Conservation (phyloP, 2,329 filamentous ascomycete species). For the Phialemoniopsis sp. region DNA sequence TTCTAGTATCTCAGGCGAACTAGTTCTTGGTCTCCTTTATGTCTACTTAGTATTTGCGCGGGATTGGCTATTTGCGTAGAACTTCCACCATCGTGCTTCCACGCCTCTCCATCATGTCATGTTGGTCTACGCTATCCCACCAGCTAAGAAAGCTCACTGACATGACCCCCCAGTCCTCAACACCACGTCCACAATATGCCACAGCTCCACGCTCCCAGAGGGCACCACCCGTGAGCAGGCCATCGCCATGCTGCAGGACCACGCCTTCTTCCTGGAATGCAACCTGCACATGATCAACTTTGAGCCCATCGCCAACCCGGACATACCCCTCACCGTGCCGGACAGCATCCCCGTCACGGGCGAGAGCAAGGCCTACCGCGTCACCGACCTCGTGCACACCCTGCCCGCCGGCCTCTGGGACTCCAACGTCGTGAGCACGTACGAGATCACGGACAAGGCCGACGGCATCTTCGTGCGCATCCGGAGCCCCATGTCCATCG, state of each 20-base stretch:
- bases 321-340: conserved; percentile 21
- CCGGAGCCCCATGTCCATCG: conserved; percentile 42
- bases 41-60: too few relatives aligned
- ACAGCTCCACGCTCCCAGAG: conserved; percentile 37
- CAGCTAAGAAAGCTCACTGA: too few relatives aligned
- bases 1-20: too few relatives aligned
- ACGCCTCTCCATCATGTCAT: too few relatives aligned
- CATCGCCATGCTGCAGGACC: conserved; percentile 45
- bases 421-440: conserved; percentile 46
- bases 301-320: conserved; percentile 24
- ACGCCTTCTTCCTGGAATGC: conserved; percentile 48
- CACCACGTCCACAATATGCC: conserved; percentile 33
- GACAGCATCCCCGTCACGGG: conserved; percentile 17
- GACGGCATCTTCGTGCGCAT: conserved; percentile 48
- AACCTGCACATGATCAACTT: conserved; percentile 46
- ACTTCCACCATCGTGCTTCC: too few relatives aligned
- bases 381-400: conserved; percentile 45
- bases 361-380: conserved; percentile 35
- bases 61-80: too few relatives aligned
- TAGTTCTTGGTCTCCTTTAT: too few relatives aligned
- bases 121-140: too few relatives aligned
- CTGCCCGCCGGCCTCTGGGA: conserved; percentile 53
- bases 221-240: conserved; percentile 26
- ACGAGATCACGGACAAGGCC: conserved; percentile 47
- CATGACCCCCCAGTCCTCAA: conserved; percentile 30